A percentile compares a stretch with the other conserved stretches of the same genome.
These are phyloP conservation scores for Tolypocladium inflatum DNA, from an alignment of 2,329 filamentous ascomycete species.

Conservation along the genomic window DNA sequence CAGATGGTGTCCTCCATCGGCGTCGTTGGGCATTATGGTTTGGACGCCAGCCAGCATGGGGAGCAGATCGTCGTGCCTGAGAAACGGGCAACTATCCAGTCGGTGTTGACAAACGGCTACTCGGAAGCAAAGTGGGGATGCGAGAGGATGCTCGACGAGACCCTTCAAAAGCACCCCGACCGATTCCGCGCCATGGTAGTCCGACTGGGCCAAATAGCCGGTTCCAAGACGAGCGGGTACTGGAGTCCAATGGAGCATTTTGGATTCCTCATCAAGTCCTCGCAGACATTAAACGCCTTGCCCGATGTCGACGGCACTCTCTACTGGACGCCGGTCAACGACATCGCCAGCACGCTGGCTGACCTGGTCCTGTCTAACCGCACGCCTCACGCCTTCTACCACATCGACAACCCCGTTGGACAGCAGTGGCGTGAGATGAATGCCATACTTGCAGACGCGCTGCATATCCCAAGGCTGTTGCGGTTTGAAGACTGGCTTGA, in stretches of 20 bases:
- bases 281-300: constrained; percentile 31
- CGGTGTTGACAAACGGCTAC: constrained; percentile 37
- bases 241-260: constrained; percentile 47
- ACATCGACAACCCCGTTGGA: constrained; percentile 12
- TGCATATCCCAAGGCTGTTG: constrained; percentile 4
- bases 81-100: constrained; percentile 23
- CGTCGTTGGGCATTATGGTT: constrained; percentile 18
- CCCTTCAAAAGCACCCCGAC: constrained; percentile 30
- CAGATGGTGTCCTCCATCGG: constrained; percentile 32
- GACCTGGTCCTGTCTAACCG: constrained; percentile 4
- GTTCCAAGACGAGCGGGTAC: constrained; percentile 35
- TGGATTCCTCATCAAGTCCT: constrained; percentile 37
- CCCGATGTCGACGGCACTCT: constrained; percentile 30
- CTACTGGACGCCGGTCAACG: constrained; percentile 37
- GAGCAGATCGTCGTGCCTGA: constrained; percentile 29
- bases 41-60: constrained; percentile 11
- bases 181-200: constrained; percentile 34
- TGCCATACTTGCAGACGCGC: constrained; percentile 2
- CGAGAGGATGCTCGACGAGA: constrained; percentile 39
- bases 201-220: constrained; percentile 43
- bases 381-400: constrained; percentile 8
- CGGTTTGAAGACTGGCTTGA: constrained; percentile 5
- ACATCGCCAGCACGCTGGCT: constrained; percentile 5
- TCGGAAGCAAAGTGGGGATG: constrained; percentile 41
- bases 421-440: constrained; percentile 10